A percentile compares a stretch with the other conserved stretches of the same genome.
These are phyloP conservation scores for Trichophyton benhamiae DNA, from an alignment of 2,329 filamentous ascomycete genomes.

Conservation along the genomic window DNA sequence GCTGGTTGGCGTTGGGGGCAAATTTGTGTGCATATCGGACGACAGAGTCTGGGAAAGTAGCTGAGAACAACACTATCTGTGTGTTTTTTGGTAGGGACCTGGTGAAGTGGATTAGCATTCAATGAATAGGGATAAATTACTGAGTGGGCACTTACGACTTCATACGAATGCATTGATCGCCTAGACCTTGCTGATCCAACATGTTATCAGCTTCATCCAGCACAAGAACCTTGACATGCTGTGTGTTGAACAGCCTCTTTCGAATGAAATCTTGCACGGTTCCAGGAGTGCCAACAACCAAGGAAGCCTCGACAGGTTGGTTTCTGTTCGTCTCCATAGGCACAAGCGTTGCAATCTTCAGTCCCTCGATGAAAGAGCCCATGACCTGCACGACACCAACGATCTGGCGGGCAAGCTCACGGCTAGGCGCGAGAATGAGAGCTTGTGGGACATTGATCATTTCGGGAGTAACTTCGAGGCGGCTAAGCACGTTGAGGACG, in stretches of 20 bases:
- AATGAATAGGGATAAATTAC: not conserved
- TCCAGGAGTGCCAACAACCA: conserved; percentile 87
- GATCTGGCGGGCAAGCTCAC: conserved; percentile 91
- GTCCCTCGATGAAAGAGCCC: conserved; percentile 66
- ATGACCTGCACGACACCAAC: conserved; percentile 71
- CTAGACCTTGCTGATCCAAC: conserved; percentile 88
- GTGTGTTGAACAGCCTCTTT: conserved; percentile 59
- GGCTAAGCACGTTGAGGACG: conserved; percentile 78
- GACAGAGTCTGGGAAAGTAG: conserved; percentile 80
- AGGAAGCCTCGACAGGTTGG: conserved; percentile 56
- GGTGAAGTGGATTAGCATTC: conserved; percentile 1
- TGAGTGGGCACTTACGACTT: conserved; percentile 51
- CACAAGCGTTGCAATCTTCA: conserved; percentile 70
- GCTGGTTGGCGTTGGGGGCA: conserved; percentile 71
- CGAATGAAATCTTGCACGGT: conserved; percentile 82
- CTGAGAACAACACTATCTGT: conserved; percentile 93
- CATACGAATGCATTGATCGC: conserved; percentile 86
- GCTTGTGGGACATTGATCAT: conserved; percentile 57
- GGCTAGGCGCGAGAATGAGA: conserved; percentile 77
- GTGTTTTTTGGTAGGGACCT: conserved; percentile 60
- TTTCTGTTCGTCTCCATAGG: conserved; percentile 60
- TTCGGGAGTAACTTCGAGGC: conserved; percentile 59
- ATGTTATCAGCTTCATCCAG: conserved; percentile 98
- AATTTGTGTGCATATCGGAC: conserved; percentile 72
- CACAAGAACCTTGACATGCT: conserved; percentile 66